Conservation (phyloP, 805 yeast species). For the Ogataea methanolica region DNA sequence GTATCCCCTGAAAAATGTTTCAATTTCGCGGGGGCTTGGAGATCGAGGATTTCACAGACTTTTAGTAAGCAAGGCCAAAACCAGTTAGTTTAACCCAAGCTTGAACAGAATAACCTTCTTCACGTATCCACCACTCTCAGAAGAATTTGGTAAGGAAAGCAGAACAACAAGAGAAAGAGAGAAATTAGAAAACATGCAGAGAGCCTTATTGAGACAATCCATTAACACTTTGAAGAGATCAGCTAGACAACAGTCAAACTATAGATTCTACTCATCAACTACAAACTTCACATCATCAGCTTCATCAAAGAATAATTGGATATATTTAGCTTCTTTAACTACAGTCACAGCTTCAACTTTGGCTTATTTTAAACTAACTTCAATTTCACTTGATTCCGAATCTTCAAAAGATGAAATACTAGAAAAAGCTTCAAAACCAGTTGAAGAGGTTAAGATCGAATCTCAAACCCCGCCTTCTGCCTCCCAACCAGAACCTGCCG, state of each 20-base stretch:
- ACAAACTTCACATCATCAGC: neutral
- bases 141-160: neutral
- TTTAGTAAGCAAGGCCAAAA: too few species aligned
- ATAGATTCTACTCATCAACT: neutral
- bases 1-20: too few species aligned
- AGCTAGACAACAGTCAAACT: neutral
- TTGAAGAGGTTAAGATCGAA: conserved; percentile 14
- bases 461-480: neutral
- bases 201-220: conserved; percentile 5
- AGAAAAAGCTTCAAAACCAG: conserved; percentile 18
- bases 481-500: neutral
- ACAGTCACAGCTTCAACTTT: conserved; percentile 10
- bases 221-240: conserved; percentile 2
- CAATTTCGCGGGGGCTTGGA: too few species aligned
- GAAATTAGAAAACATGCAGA: neutral
- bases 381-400: conserved; percentile 8
- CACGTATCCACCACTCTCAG: neutral
- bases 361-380: neutral
- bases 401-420: conserved; percentile 7
- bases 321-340: conserved; percentile 1
- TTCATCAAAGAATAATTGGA: neutral
- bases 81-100: too few species aligned
- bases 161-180: neutral
- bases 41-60: too few species aligned
- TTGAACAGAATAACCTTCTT: neutral